These are phyloP conservation scores for Sphaerostilbella broomeana DNA, from an alignment of 2,329 filamentous ascomycete species.

Conservation along the genomic window DNA sequence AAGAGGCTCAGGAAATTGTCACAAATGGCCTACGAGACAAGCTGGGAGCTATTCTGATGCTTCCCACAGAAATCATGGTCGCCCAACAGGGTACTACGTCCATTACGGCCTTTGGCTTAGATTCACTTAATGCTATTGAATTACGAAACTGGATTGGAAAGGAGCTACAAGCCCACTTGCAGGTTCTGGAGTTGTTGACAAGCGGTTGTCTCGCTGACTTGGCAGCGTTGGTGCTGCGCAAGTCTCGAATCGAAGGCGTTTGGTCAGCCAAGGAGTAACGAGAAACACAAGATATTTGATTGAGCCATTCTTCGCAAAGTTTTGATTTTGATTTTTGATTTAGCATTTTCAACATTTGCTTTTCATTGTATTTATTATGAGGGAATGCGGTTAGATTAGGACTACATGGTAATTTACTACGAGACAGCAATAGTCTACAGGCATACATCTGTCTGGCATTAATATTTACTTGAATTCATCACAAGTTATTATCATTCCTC, in stretches of 20 bases:
- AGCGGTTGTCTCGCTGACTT: slow-evolving; percentile 35
- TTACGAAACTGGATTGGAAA: slow-evolving; percentile 45
- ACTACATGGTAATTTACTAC: too few species aligned
- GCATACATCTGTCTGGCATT: too few species aligned
- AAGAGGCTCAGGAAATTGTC: slow-evolving; percentile 22
- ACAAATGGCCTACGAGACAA: slow-evolving; percentile 20
- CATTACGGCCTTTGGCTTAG: slow-evolving; percentile 28
- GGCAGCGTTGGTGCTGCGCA: slow-evolving; percentile 21
- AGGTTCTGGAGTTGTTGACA: slow-evolving; percentile 49
- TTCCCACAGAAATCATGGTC: slow-evolving; percentile 19
- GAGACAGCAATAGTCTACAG: too few species aligned
- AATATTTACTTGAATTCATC: too few species aligned
- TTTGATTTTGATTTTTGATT: too few species aligned
- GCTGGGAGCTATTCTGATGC: slow-evolving; percentile 30
- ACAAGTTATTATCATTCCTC: too few species aligned
- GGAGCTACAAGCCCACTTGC: slow-evolving; percentile 36
- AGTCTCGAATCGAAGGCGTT: slow-evolving; percentile 19
- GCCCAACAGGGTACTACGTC: slow-evolving; percentile 17
- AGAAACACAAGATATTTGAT: too few species aligned
- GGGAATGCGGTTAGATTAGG: too few species aligned
- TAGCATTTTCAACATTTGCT: too few species aligned
- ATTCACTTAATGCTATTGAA: slow-evolving; percentile 45
- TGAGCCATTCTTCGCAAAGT: too few species aligned
- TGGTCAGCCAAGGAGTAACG: slow-evolving; percentile 12
- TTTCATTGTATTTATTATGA: too few species aligned